Conservation (phyloP, 1,139 yeast genomes). For the Nakaseomyces sp. region DNA sequence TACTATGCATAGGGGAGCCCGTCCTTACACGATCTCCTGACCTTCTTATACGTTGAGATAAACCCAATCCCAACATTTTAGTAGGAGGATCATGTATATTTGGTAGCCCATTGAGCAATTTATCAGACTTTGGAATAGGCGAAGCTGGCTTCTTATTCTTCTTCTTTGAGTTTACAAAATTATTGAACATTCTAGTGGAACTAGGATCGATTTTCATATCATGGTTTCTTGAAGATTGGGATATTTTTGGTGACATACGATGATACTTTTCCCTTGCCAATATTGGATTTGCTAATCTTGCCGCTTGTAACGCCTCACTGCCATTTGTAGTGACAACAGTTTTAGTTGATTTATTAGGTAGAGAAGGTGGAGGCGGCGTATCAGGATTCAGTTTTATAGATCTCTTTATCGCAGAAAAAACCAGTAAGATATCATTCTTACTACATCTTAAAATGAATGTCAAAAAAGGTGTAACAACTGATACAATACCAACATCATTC, state of each 20-base stretch:
- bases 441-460: slow-evolving; percentile 5
- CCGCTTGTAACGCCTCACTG: slow-evolving; percentile 18
- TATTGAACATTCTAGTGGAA: slow-evolving; percentile 26
- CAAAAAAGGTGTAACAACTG: slow-evolving; percentile 2
- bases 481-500: slow-evolving; percentile 3
- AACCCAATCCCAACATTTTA: slow-evolving; percentile 12
- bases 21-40: slow-evolving; percentile 1
- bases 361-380: slow-evolving; percentile 10
- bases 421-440: neutral
- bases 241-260: neutral
- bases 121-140: slow-evolving; percentile 26
- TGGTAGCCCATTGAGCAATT: slow-evolving; percentile 32
- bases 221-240: neutral
- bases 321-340: neutral
- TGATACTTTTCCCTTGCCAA: slow-evolving; percentile 8
- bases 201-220: neutral
- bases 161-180: slow-evolving; percentile 28
- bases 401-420: slow-evolving; percentile 5
- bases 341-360: slow-evolving; percentile 10
- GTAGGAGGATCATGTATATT: slow-evolving; percentile 6
- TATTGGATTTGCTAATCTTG: slow-evolving; percentile 16
- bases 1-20: neutral
- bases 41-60: slow-evolving; percentile 1
- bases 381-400: slow-evolving; percentile 7
- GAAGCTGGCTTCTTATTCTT: slow-evolving; percentile 14